These are phyloP conservation scores for Trifolium pratense DNA, from an alignment of 306 rosid species.

Conservation along the genomic window DNA sequence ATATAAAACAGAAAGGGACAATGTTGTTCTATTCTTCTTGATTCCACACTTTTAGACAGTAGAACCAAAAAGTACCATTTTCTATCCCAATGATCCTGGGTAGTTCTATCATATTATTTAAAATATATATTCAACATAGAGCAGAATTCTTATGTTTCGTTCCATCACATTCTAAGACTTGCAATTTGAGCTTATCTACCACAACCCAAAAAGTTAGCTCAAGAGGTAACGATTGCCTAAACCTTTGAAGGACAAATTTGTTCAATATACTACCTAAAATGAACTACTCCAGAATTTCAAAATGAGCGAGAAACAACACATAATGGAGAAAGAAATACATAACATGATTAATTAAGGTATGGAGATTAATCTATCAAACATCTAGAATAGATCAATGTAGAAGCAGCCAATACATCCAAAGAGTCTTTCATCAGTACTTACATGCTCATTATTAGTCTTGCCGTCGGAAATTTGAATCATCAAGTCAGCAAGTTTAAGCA, in stretches of 20 bases:
- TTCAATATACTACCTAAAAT: not conserved
- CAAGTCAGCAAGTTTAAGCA: slow-evolving; percentile 74
- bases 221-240: not conserved
- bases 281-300: slow-evolving; percentile 6
- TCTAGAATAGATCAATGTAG: slow-evolving; percentile 1
- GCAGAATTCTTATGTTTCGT: not conserved
- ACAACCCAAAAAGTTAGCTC: not conserved
- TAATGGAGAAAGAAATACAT: slow-evolving; percentile 8
- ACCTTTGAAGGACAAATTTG: not conserved
- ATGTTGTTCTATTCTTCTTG: slow-evolving; percentile 15
- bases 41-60: not conserved
- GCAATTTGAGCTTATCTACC: not conserved
- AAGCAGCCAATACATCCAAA: slow-evolving; percentile 19
- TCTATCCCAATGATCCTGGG: not conserved
- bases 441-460: slow-evolving; percentile 53
- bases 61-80: not conserved
- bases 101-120: not conserved
- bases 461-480: slow-evolving; percentile 53
- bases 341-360: slow-evolving; percentile 14
- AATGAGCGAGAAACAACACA: slow-evolving; percentile 23
- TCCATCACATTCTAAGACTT: not conserved
- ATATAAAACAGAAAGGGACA: not conserved
- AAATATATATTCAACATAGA: not conserved
- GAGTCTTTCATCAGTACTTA: slow-evolving; percentile 51
- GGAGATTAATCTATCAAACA: slow-evolving; percentile 19